phyloP scores from a whole-genome alignment of 1,284 basidiomycete genomes.

The Cryptococcus hybrid region DNA sequence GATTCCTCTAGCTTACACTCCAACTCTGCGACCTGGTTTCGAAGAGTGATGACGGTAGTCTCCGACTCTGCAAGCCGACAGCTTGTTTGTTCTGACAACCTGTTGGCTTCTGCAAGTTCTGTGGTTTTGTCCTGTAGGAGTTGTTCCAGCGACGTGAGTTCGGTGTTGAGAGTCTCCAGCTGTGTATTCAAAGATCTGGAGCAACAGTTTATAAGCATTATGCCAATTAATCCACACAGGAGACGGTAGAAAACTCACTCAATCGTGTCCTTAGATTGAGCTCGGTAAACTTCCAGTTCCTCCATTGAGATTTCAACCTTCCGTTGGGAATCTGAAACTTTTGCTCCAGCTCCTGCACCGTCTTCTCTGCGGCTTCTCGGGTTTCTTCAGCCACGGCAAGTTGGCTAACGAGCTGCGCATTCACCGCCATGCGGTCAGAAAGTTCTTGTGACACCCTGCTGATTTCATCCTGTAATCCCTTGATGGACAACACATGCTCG shows the following conservation, averaged over 20 bases:
- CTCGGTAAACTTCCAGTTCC: background rate
- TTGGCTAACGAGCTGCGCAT: background rate
- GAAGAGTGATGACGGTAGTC: slow-evolving; percentile 17
- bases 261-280: background rate
- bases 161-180: slow-evolving; percentile 14
- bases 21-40: slow-evolving; percentile 15
- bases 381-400: background rate
- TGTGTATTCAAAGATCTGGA: background rate
- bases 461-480: background rate
- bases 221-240: no score
- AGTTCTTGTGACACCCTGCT: background rate
- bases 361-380: background rate
- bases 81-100: background rate
- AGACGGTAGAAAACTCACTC: background rate
- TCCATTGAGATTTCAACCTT: background rate
- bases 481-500: background rate
- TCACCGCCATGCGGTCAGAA: background rate
- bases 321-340: background rate
- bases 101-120: background rate
- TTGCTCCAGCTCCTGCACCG: background rate
- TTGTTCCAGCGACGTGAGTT: slow-evolving; percentile 2
- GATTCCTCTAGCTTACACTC: slow-evolving; percentile 14
- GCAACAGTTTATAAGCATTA: no score
- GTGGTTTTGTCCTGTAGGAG: background rate
- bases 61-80: slow-evolving; percentile 13